Conservation (phyloP, 352 stramenopile species). For the Phytophthora capsici region DNA sequence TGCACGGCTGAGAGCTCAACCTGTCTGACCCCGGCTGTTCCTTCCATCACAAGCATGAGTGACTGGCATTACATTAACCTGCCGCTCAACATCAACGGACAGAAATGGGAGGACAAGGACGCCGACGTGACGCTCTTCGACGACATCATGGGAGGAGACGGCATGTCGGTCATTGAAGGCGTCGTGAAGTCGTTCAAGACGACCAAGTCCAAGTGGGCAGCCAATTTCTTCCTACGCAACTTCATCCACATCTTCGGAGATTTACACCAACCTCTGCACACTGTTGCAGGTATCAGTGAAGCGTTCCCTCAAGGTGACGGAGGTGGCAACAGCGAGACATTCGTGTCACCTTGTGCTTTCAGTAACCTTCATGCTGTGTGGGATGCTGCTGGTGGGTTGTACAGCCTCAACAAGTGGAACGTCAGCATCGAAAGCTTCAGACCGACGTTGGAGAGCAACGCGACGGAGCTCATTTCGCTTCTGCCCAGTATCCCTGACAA, state of each 20-base stretch:
- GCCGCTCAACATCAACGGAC: slow-evolving; percentile 58
- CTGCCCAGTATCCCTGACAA: slow-evolving; percentile 39
- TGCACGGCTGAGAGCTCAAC: slow-evolving; percentile 46
- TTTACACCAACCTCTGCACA: slow-evolving; percentile 69
- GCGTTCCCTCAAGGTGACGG: slow-evolving; percentile 57
- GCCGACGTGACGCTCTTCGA: slow-evolving; percentile 58
- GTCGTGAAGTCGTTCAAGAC: slow-evolving; percentile 61
- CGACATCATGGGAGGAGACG: slow-evolving; percentile 55
- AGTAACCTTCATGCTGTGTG: slow-evolving; percentile 75
- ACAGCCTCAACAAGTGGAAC: slow-evolving; percentile 63
- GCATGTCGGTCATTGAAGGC: slow-evolving; percentile 50
- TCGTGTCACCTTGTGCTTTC: slow-evolving; percentile 52
- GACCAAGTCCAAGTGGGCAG: slow-evolving; percentile 68
- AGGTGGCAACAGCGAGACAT: slow-evolving; percentile 68
- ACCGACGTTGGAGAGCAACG: slow-evolving; percentile 41
- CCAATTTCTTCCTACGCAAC: slow-evolving; percentile 66
- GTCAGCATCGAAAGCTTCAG: slow-evolving; percentile 35
- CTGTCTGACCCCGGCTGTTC: slow-evolving; percentile 40
- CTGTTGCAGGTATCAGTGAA: slow-evolving; percentile 49
- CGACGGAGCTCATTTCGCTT: slow-evolving; percentile 52
- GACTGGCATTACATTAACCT: slow-evolving; percentile 80
- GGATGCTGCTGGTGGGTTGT: slow-evolving; percentile 61
- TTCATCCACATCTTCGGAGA: slow-evolving; percentile 80
- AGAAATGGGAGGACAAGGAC: slow-evolving; percentile 42
- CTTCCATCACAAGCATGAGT: slow-evolving; percentile 59